Conservation (phyloP, 305 asterid species). For the Fraxinus floribunda region DNA sequence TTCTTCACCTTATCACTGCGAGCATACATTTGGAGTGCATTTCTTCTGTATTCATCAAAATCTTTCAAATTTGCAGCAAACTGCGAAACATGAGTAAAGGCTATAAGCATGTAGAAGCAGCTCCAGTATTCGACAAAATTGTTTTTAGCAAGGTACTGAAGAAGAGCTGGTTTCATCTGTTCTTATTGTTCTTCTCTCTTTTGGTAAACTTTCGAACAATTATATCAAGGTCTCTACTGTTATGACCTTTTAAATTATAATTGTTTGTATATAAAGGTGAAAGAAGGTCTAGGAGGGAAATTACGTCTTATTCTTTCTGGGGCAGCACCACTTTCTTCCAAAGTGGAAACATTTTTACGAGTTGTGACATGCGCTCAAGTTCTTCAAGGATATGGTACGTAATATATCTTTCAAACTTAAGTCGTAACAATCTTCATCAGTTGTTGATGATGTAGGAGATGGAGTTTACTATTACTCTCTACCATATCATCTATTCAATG, state of each 20-base stretch:
- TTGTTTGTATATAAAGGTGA: conserved; percentile 37
- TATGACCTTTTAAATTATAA: conserved; percentile 8
- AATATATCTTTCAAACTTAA: background rate
- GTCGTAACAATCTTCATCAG: background rate
- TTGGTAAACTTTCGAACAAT: background rate
- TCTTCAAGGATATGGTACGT: conserved; percentile 84
- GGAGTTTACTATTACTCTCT: background rate
- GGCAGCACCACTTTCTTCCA: conserved; percentile 87
- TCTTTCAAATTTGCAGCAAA: conserved; percentile 53
- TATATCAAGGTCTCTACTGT: background rate
- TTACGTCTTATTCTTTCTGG: conserved; percentile 79
- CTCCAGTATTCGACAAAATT: conserved; percentile 65
- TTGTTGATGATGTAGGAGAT: background rate
- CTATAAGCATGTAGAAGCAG: conserved; percentile 71
- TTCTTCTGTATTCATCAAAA: background rate
- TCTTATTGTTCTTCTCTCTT: background rate
- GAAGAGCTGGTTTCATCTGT: background rate
- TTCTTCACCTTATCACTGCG: background rate
- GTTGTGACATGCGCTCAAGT: conserved; percentile 82
- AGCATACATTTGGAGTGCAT: background rate
- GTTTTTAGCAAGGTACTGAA: conserved; percentile 64
- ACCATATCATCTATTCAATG: background rate
- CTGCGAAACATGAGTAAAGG: conserved; percentile 63
- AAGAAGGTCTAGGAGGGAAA: conserved; percentile 82
- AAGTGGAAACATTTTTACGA: conserved; percentile 72